Evolutionary conservation across 495 filamentous ascomycete species (phyloP).

Genomic region (Lophium mytilinum): DNA sequence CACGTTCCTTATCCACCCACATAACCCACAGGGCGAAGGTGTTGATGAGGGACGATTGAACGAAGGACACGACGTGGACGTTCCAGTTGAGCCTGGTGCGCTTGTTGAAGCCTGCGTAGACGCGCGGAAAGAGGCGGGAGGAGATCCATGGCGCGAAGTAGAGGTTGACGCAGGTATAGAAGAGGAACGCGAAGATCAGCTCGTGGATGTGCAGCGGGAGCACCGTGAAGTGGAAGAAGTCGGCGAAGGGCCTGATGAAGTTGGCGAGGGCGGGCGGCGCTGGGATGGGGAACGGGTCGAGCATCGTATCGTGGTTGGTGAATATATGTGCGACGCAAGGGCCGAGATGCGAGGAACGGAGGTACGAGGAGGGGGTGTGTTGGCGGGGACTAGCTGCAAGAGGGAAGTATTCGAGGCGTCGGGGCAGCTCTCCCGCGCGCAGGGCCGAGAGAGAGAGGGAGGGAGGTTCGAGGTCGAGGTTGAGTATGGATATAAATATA

Average conservation of each 20-base stretch:
- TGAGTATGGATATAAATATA: too few species aligned
- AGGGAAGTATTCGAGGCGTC: too few species aligned
- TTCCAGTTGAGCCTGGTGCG: conserved; percentile 88
- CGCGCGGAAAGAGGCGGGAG: conserved; percentile 54
- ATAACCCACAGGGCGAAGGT: conserved; percentile 75
- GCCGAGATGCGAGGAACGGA: neutral
- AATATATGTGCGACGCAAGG: conserved; percentile 14
- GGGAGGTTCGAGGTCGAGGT: too few species aligned
- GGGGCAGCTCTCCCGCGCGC: too few species aligned
- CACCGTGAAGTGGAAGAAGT: conserved; percentile 53
- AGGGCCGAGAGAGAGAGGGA: too few species aligned
- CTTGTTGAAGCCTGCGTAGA: conserved; percentile 57
- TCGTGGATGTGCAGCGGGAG: conserved; percentile 87
- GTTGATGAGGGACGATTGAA: conserved; percentile 78
- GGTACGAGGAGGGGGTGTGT: neutral
- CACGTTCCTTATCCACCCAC: conserved; percentile 66
- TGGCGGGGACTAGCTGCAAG: neutral
- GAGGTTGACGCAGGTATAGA: conserved; percentile 70
- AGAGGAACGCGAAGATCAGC: conserved; percentile 59
- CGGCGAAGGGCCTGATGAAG: conserved; percentile 50
- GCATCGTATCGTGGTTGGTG: conserved; percentile 40
- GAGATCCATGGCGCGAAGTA: conserved; percentile 71
- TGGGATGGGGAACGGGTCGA: conserved; percentile 59
- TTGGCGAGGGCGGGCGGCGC: conserved; percentile 42
- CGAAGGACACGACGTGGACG: conserved; percentile 88